Evolutionary conservation across 73 alveolate species (phyloP).

Genomic region (Paramecium primaurelia): DNA sequence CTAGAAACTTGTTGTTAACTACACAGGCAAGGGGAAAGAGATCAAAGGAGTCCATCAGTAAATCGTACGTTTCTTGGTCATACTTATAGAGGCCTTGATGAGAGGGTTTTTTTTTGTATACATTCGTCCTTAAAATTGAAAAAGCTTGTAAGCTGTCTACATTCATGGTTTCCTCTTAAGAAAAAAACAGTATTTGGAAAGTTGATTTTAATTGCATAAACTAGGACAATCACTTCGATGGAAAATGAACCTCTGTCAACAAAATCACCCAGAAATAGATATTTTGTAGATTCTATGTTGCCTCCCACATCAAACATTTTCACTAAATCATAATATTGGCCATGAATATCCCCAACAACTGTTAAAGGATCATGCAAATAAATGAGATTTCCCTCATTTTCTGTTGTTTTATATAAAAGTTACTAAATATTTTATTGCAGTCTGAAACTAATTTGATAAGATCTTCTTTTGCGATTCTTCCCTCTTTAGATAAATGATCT

Average conservation of each 20-base stretch:
- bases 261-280: conserved; percentile 91
- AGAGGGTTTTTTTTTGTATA: neutral
- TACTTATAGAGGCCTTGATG: conserved; percentile 46
- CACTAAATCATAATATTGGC: conserved; percentile 90
- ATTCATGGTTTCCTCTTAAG: conserved; percentile 91
- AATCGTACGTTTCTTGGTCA: conserved; percentile 75
- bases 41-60: conserved; percentile 80
- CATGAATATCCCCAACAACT: conserved; percentile 98
- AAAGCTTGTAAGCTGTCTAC: conserved; percentile 85
- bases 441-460: conserved; percentile 55
- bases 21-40: conserved; percentile 77
- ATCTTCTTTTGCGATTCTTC: conserved; percentile 73
- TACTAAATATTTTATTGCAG: conserved; percentile 72
- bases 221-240: conserved; percentile 82
- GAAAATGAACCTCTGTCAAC: conserved; percentile 96
- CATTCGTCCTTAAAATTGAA: conserved; percentile 87
- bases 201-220: conserved; percentile 80
- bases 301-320: conserved; percentile 94
- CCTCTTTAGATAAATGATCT: conserved; percentile 86
- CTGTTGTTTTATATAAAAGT: conserved; percentile 52
- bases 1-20: conserved; percentile 73
- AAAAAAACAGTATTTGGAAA: conserved; percentile 76
- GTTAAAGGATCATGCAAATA: conserved; percentile 86
- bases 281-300: conserved; percentile 87
- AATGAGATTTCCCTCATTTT: conserved; percentile 91